Conservation (phyloP, 352 stramenopile genomes). For the Phytophthora hybrid region DNA sequence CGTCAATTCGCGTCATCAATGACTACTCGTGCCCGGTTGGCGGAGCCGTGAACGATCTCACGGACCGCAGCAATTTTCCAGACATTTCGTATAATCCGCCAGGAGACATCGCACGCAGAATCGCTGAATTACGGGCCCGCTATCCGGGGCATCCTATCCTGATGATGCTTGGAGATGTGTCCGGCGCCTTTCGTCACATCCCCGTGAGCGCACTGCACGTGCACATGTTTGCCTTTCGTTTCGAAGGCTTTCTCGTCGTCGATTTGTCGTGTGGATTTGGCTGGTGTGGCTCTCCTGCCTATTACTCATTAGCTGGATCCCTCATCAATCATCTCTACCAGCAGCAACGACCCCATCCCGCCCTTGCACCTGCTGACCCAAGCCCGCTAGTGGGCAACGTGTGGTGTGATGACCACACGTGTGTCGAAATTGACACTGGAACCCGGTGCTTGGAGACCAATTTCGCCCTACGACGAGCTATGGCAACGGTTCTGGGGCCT, state of each 20-base stretch:
- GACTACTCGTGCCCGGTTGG: constrained; percentile 1
- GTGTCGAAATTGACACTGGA: constrained; percentile 5
- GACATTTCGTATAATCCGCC: background rate
- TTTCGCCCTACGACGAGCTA: constrained; percentile 1
- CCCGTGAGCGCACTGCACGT: background rate
- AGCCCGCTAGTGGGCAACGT: background rate
- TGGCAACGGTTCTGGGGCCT: constrained; percentile 3
- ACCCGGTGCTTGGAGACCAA: constrained; percentile 8
- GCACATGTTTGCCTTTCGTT: background rate
- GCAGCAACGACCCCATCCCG: background rate
- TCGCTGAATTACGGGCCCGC: too few relatives aligned
- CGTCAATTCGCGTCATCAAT: constrained; percentile 2
- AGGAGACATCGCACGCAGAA: too few relatives aligned
- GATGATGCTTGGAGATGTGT: background rate
- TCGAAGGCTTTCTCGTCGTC: background rate
- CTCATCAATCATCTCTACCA: background rate
- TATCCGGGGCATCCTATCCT: background rate
- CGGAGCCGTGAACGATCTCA: constrained; percentile 9
- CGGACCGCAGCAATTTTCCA: background rate
- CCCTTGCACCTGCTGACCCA: background rate
- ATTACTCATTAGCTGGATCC: background rate
- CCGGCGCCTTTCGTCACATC: background rate
- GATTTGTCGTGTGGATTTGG: background rate
- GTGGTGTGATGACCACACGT: constrained; percentile 6
- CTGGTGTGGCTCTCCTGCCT: background rate